Conservation (phyloP, 2,329 filamentous ascomycete species). For the Coniochaeta hoffmannii region DNA sequence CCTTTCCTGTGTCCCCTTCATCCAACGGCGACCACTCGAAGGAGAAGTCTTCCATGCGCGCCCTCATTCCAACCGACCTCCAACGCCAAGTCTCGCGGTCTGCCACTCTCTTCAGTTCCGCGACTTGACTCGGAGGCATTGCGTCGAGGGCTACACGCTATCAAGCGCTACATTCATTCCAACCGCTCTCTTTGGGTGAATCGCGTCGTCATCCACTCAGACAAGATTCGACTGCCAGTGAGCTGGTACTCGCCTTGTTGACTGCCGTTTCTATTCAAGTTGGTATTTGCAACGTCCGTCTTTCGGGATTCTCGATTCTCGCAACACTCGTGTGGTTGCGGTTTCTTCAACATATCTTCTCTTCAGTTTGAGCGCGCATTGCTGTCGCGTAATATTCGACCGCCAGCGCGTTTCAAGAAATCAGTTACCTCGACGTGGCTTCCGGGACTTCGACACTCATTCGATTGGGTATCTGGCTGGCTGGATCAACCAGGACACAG, state of each 20-base stretch:
- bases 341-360: not conserved
- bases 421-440: too few relatives aligned
- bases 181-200: not conserved
- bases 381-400: too few relatives aligned
- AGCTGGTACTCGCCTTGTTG: not conserved
- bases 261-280: not conserved
- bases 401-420: too few relatives aligned
- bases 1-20: not conserved
- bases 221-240: not conserved
- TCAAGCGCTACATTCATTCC: conserved; percentile 1
- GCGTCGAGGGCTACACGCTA: not conserved
- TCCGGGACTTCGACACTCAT: not conserved
- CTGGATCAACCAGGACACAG: conserved; percentile 1
- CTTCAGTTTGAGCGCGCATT: not conserved
- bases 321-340: not conserved
- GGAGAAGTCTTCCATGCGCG: too few relatives aligned
- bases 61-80: not conserved
- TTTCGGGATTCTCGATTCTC: too few relatives aligned
- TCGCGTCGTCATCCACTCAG: not conserved
- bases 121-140: not conserved
- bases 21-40: not conserved
- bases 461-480: not conserved
- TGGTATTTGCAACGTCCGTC: not conserved
- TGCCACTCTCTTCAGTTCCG: not conserved
- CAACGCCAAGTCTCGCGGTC: not conserved